These are phyloP conservation scores for Apium graveolens DNA, from an alignment of 129 eudicot species.

Conservation along the genomic window DNA sequence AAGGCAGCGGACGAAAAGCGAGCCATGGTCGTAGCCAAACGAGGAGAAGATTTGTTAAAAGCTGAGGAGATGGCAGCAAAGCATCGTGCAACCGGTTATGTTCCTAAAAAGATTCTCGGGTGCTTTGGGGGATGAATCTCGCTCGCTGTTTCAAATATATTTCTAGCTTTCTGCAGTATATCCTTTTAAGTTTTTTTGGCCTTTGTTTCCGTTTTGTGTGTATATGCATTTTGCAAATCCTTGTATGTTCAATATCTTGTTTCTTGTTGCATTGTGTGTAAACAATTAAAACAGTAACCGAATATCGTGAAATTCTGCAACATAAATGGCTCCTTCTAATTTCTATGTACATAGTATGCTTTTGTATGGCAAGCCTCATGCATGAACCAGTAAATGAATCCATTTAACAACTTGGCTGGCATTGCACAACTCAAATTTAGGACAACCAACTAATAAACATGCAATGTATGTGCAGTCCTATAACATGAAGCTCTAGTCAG, in stretches of 20 bases:
- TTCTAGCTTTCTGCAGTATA: neutral
- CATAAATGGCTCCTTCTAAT: neutral
- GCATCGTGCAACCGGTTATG: constrained; percentile 61
- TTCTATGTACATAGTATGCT: neutral
- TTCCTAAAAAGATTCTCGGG: constrained; percentile 51
- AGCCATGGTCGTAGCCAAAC: constrained; percentile 64
- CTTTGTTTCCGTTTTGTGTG: constrained; percentile 8
- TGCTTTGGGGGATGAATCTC: constrained; percentile 51
- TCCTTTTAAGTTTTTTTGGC: neutral
- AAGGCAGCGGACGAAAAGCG: constrained; percentile 80
- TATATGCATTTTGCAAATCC: constrained; percentile 3
- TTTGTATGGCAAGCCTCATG: neutral
- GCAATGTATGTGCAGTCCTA: too few relatives aligned
- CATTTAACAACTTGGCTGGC: neutral
- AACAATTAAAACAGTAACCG: neutral
- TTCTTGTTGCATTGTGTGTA: neutral
- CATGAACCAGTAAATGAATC: too few relatives aligned
- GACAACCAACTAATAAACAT: neutral
- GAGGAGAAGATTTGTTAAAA: constrained; percentile 50
- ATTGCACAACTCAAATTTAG: neutral
- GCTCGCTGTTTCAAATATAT: neutral
- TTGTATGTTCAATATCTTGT: neutral
- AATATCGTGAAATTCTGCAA: neutral
- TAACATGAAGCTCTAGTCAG: too few relatives aligned
- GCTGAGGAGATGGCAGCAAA: constrained; percentile 83